Percentiles rank a stretch among this genome's conserved stretches.
These are phyloP conservation scores for Plasmodium malariae DNA, from an alignment of 169 alveolate species.

Conservation along the genomic window DNA sequence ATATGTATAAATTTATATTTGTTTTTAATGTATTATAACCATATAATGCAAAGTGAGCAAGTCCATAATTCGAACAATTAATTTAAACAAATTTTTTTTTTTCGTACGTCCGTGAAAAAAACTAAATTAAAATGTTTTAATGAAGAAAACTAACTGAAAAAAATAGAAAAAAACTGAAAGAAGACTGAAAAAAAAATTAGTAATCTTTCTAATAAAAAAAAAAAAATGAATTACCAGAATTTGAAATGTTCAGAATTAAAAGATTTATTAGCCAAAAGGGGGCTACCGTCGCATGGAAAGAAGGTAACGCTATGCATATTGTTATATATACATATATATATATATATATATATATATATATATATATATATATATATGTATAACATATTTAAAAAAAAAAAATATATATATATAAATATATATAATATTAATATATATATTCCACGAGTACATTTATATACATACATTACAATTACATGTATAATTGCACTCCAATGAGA, in stretches of 20 bases:
- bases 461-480: not conserved
- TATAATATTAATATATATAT: not conserved
- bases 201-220: too few relatives aligned
- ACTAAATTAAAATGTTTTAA: too few relatives aligned
- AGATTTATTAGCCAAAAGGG: constrained; percentile 76
- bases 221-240: constrained; percentile 59
- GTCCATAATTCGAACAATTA: too few relatives aligned
- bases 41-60: too few relatives aligned
- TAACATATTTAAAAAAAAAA: not conserved
- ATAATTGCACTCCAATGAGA: too few relatives aligned
- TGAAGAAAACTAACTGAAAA: not conserved
- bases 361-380: not conserved
- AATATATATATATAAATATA: not conserved
- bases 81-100: too few relatives aligned
- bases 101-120: too few relatives aligned
- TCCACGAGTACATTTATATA: not conserved
- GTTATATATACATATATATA: not conserved
- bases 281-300: constrained; percentile 75
- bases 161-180: not conserved
- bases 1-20: too few relatives aligned
- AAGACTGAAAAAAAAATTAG: not conserved
- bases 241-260: constrained; percentile 70
- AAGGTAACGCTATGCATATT: constrained; percentile 9
- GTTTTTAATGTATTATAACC: too few relatives aligned
- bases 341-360: not conserved